Base-by-base conservation (phyloP, 2,329 filamentous ascomycete species). In the Zopfia rhizophila region DNA sequence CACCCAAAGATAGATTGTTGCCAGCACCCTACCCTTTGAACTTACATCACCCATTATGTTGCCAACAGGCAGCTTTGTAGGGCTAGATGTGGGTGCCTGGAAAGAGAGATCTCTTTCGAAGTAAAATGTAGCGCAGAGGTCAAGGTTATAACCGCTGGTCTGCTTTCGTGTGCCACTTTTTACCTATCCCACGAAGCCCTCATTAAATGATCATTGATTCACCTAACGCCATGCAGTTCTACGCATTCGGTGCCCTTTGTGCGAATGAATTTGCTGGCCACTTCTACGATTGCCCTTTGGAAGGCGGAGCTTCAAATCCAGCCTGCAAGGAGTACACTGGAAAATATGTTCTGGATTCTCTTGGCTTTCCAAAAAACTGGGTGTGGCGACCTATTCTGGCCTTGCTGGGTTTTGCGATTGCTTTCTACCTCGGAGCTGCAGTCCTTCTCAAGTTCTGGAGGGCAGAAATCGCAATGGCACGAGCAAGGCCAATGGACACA, bases 201-300 rank as follows among this genome's bases (percentile, higher is more conserved):
- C 18, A 7, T 4, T 13, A 19, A n/a, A 29, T 43, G 29, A 43
- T 21, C 6, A 13, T 29, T 12, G 8, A 8, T 17, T 16, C n/a
- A n/a, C n/a, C n/a, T 22, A 43, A 30, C 14, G 13, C 5, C 2
- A 7, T 3, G 17, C 18, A 84, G 80, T 88, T 84, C 62, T 91
- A 91, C 58, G 81, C 80, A 0, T 90, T 91, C 58, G 85, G 87
- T 0, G 87, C 87, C 2, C 78, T 91, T 5, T 83, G 78, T 31
- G 83, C 82, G 2, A 92, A 92, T 51, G 89, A 92, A 60, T 91
- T 92, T 43, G 72, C 82, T 16, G 84, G 82, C 7, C 82, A 80
- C 35, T 89, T 91, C 53, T 92, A 91, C 55, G 84, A 86, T 58
- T 92, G 89, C 48, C 88, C 88, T 0, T 75, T 78, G 5, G 75